Evolutionary conservation across 2,329 filamentous ascomycete species (phyloP).

Genomic region (Colletotrichum orchidophilum): DNA sequence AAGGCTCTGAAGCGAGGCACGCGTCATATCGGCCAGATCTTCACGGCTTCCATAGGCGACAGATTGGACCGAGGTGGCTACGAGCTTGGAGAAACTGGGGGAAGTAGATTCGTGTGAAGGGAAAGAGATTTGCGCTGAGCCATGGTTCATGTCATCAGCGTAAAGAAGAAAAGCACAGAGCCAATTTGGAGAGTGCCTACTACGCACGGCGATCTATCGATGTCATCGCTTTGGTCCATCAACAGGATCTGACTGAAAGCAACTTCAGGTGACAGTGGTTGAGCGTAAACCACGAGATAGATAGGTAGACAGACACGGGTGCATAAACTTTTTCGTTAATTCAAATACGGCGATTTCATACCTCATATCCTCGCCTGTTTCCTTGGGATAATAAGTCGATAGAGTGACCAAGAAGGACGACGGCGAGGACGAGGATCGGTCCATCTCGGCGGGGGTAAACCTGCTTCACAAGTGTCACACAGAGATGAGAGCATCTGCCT

Average conservation of each 20-base stretch:
- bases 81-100: neutral
- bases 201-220: neutral
- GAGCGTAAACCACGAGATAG: neutral
- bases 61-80: neutral
- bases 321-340: neutral
- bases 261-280: neutral
- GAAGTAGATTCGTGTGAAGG: neutral
- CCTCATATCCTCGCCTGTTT: neutral
- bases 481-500: too few species aligned
- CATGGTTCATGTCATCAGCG: neutral
- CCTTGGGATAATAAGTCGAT: neutral
- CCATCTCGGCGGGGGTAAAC: too few species aligned
- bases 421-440: too few species aligned
- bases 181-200: neutral
- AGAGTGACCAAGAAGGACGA: neutral
- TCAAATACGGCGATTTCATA: neutral
- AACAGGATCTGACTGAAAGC: neutral
- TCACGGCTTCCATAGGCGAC: neutral
- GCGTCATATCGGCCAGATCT: neutral
- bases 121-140: neutral
- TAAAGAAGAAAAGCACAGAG: too few species aligned
- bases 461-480: too few species aligned
- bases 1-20: neutral
- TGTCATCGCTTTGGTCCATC: neutral
- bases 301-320: neutral